phyloP scores from a whole-genome alignment of 177 flowering plant genomes.

The Vitis hybrid region DNA sequence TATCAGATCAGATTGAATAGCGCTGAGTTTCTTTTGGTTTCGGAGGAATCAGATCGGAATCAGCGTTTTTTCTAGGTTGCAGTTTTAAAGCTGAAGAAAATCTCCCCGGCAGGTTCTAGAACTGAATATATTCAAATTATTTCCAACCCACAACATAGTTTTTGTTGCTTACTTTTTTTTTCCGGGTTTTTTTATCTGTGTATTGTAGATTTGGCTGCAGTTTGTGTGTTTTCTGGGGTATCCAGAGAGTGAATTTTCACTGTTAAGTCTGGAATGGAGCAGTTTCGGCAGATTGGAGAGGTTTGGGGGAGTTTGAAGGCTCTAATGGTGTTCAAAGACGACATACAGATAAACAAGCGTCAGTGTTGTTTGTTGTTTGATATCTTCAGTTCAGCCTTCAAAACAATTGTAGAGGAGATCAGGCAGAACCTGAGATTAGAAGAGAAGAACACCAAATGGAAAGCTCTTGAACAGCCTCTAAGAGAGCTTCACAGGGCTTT shows the following conservation, averaged over 20 bases:
- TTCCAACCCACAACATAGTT: too few species aligned
- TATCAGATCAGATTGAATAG: neutral
- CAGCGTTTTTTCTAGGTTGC: constrained; percentile 1
- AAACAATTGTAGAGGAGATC: constrained; percentile 58
- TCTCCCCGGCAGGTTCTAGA: neutral
- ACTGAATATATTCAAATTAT: neutral
- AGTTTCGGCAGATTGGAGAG: constrained; percentile 83
- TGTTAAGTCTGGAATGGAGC: constrained; percentile 52
- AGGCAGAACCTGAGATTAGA: constrained; percentile 56
- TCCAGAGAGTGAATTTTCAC: too few species aligned
- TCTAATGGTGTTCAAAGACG: constrained; percentile 64
- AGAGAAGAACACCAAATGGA: constrained; percentile 84
- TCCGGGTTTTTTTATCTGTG: too few species aligned
- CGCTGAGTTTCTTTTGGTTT: constrained; percentile 9
- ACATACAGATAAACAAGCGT: constrained; percentile 53
- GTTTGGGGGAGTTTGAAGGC: constrained; percentile 80
- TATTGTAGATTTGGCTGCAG: neutral
- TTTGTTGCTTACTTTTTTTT: neutral
- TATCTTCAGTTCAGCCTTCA: constrained; percentile 52
- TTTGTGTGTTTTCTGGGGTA: neutral
- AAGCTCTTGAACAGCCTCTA: constrained; percentile 68
- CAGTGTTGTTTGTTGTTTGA: constrained; percentile 76
- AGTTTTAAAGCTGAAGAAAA: too few species aligned
- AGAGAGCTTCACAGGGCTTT: constrained; percentile 65
- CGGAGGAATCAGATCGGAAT: constrained; percentile 2